Evolutionary conservation across 305 asterid genomes (phyloP).

Genomic region (Fraxinus floribunda): DNA sequence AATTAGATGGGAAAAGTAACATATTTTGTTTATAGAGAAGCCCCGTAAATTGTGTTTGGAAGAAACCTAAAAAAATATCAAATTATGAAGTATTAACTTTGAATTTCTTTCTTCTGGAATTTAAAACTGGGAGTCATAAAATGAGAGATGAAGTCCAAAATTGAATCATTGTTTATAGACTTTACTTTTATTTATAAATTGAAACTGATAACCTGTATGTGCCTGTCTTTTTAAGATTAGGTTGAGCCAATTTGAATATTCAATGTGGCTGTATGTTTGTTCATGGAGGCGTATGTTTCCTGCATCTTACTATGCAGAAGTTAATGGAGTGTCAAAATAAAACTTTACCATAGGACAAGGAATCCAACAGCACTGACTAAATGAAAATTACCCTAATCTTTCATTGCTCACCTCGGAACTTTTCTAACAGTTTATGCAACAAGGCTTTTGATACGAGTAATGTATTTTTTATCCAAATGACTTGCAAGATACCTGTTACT

Average conservation of each 20-base stretch:
- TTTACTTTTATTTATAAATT: neutral
- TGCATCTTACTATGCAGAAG: neutral
- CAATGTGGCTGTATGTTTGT: neutral
- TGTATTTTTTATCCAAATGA: neutral
- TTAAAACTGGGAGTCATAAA: neutral
- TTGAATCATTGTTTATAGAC: neutral
- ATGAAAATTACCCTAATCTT: neutral
- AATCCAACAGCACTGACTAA: neutral
- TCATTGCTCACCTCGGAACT: neutral
- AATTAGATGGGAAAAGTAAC: too few relatives aligned
- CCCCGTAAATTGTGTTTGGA: neutral
- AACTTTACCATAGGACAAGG: neutral
- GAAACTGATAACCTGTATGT: neutral
- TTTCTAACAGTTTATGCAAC: neutral
- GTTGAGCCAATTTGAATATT: neutral
- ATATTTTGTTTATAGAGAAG: neutral
- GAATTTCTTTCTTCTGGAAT: neutral
- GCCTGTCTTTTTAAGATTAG: neutral
- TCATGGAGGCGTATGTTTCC: neutral
- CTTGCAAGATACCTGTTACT: neutral
- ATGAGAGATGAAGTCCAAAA: neutral
- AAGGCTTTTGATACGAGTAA: neutral
- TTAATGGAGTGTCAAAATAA: neutral
- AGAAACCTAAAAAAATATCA: neutral
- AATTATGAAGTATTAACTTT: neutral